These are phyloP conservation scores for Vaccinium myrtillus DNA, from an alignment of 148 eudicot genomes.

Conservation along the genomic window DNA sequence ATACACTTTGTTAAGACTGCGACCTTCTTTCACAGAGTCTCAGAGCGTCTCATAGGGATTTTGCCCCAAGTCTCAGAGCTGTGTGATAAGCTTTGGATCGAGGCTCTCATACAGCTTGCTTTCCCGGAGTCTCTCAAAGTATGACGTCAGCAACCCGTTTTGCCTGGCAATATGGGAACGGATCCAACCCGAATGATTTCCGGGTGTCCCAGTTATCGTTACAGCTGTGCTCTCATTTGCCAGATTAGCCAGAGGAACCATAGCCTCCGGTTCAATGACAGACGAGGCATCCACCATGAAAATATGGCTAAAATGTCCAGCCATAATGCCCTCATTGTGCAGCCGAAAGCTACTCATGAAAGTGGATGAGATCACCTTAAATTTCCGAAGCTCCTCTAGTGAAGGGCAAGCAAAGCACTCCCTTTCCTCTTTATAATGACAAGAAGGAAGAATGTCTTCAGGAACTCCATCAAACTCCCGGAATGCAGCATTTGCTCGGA, in stretches of 20 bases:
- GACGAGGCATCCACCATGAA: constrained; percentile 31
- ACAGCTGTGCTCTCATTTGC: constrained; percentile 22
- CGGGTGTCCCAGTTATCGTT: constrained; percentile 17
- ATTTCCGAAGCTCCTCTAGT: constrained; percentile 18
- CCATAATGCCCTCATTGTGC: constrained; percentile 18
- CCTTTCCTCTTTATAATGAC: constrained; percentile 15
- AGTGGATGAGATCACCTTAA: constrained; percentile 26
- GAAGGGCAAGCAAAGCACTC: constrained; percentile 27
- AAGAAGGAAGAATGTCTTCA: constrained; percentile 19
- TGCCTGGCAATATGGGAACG: constrained; percentile 26
- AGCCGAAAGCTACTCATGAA: constrained; percentile 29
- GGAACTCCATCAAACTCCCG: constrained; percentile 31
- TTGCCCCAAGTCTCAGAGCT: neutral
- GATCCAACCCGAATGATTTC: constrained; percentile 25
- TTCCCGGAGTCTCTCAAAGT: constrained; percentile 27
- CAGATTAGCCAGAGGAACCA: constrained; percentile 28
- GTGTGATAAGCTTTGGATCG: constrained; percentile 7
- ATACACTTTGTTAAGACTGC: neutral
- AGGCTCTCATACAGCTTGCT: constrained; percentile 7
- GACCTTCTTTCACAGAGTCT: neutral
- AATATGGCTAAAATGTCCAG: constrained; percentile 33
- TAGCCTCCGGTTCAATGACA: constrained; percentile 21
- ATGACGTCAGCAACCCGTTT: constrained; percentile 21
- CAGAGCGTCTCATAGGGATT: neutral
- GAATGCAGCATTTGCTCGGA: constrained; percentile 35